Evolutionary conservation across 2,329 filamentous ascomycete species (phyloP).

Genomic region (Aspergillus glaucus): DNA sequence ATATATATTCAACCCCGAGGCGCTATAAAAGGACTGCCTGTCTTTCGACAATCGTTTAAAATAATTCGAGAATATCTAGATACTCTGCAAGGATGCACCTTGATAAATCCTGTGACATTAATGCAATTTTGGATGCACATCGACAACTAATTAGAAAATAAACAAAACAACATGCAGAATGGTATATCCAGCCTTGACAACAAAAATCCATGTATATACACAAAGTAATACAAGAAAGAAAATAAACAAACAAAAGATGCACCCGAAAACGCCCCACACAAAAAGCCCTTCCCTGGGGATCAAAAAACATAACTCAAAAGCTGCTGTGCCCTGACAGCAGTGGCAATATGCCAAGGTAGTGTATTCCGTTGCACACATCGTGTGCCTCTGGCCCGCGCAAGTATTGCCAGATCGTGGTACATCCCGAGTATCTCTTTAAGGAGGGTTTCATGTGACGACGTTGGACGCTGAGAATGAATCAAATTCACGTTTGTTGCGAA

Average conservation of each 20-base stretch:
- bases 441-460: slow-evolving; percentile 26
- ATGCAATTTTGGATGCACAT: too few relatives aligned
- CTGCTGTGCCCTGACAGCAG: slow-evolving; percentile 38
- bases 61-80: too few relatives aligned
- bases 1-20: too few relatives aligned
- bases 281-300: slow-evolving; percentile 5
- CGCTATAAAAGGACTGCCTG: too few relatives aligned
- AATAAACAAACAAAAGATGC: not conserved
- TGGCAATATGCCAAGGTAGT: slow-evolving; percentile 45
- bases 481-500: slow-evolving; percentile 38
- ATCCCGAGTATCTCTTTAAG: slow-evolving; percentile 38
- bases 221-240: slow-evolving; percentile 1
- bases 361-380: slow-evolving; percentile 34
- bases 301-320: slow-evolving; percentile 37
- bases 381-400: slow-evolving; percentile 39
- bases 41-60: too few relatives aligned
- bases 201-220: slow-evolving; percentile 9
- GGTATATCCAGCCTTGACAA: slow-evolving; percentile 2
- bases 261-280: not conserved
- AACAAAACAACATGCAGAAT: not conserved
- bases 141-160: not conserved
- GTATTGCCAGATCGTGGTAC: slow-evolving; percentile 40
- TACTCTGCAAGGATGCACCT: too few relatives aligned
- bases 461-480: slow-evolving; percentile 27
- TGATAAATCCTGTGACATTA: too few relatives aligned